Base-by-base conservation (phyloP, 805 yeast species). In the Candida glaebosa region DNA sequence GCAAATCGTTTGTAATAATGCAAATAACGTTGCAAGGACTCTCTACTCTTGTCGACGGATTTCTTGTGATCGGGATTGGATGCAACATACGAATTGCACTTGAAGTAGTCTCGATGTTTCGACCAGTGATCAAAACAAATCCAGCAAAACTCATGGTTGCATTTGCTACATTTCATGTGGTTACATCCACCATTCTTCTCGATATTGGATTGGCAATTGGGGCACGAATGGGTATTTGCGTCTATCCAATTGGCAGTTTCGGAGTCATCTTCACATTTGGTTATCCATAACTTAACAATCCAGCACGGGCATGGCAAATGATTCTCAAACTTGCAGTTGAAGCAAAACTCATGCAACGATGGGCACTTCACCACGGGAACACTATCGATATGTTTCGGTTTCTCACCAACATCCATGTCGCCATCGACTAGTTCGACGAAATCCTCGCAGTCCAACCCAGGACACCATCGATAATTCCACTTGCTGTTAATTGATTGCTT, bases 161-260 rank as follows among this genome's bases (percentile, higher is more conserved):
- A 93, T 44, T 79, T 82, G 3, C 77, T 69, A 60, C 99, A 93
- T 1, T 81, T 75, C 96, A 93, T 91, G 63, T 93, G 99, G 62
- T 91, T 91, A 65, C 99, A 93, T 0, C 99, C 99, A 17, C 97
- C 98, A 57, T 85, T 85, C 54, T 91, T 89, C 57, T 93, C 97
- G 47, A 91, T 93, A 20, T 80, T 69, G 1, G 88, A 68, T 7
- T 67, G 66, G 66, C 99, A 93, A 54, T 78, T 78, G 0, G 96
- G 95, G 60, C 99, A 93, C 34, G 78, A 76, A 51, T 87, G 83
- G 1, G 99, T 88, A 58, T 91, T 82, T 3, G 84, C 80, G 3
- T 79, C 72, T 18, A 93, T 81, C 97, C 98, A 93, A 53, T 83
- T 79, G 2, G 82, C 75, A 12, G 96, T 88, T 52, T 87, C 96